A percentile compares a stretch with the other conserved stretches of the same genome.
phyloP scores from a whole-genome alignment of 768 basidiomycete species.

The Hygrocybe punicea region DNA sequence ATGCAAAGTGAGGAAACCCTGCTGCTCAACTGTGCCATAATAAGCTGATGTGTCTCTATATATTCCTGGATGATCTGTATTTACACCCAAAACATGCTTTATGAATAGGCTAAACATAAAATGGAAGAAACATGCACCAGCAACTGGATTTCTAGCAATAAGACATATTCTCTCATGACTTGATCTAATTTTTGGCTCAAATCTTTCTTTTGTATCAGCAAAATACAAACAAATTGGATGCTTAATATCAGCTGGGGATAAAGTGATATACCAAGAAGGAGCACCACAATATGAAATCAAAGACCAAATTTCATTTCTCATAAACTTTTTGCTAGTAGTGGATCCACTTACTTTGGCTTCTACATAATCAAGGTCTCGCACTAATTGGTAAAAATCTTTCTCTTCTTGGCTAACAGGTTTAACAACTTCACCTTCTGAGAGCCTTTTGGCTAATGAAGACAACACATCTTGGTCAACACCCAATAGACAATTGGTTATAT shows the following conservation, averaged over 20 bases:
- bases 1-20: conserved; percentile 37
- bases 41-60: conserved; percentile 32
- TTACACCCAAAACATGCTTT: conserved; percentile 22
- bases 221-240: conserved; percentile 29
- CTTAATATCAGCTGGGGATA: no score
- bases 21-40: conserved; percentile 35
- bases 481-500: conserved; percentile 21
- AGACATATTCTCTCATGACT: conserved; percentile 19
- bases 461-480: conserved; percentile 24
- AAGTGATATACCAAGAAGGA: conserved; percentile 21
- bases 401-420: conserved; percentile 30
- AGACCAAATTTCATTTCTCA: conserved; percentile 17
- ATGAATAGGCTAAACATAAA: conserved; percentile 22
- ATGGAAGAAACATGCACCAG: conserved; percentile 28
- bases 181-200: conserved; percentile 11
- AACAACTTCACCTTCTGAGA: conserved; percentile 24
- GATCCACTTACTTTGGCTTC: conserved; percentile 30
- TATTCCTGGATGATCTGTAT: conserved; percentile 17
- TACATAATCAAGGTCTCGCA: conserved; percentile 36
- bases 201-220: conserved; percentile 17
- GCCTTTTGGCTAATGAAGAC: conserved; percentile 12
- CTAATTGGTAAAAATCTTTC: conserved; percentile 31
- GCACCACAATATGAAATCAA: conserved; percentile 18
- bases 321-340: conserved; percentile 19
- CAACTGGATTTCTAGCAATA: conserved; percentile 10